Evolutionary conservation across 129 eudicot genomes (phyloP).

Genomic region (Silybum marianum): DNA sequence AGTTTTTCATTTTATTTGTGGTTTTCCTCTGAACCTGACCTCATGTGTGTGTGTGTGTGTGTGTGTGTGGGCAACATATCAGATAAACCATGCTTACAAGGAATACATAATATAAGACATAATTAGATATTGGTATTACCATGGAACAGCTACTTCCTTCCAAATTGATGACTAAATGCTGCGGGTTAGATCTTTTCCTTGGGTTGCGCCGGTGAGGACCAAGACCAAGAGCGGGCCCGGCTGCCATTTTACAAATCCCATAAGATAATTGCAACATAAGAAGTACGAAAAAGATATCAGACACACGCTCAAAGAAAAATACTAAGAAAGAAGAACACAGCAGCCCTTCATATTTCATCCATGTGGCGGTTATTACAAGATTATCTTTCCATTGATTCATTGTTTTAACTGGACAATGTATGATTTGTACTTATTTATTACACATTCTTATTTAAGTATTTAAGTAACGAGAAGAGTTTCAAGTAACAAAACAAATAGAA

Average conservation of each 20-base stretch:
- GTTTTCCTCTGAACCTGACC: no score
- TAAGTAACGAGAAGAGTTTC: neutral
- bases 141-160: neutral
- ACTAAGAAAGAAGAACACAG: neutral
- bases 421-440: neutral
- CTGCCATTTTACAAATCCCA: slow-evolving; percentile 2
- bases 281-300: neutral
- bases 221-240: neutral
- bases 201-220: slow-evolving; percentile 5
- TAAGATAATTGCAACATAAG: neutral
- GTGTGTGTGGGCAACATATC: neutral
- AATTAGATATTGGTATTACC: neutral
- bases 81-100: neutral
- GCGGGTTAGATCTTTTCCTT: neutral
- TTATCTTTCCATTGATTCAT: neutral
- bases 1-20: no score
- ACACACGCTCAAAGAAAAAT: neutral
- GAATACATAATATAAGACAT: neutral
- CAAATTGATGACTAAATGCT: neutral
- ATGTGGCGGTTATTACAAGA: neutral
- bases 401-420: neutral
- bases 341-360: neutral
- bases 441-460: neutral
- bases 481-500: neutral
- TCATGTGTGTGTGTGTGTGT: neutral